Percentiles rank a stretch among this genome's conserved stretches.
Evolutionary conservation across 192 early-diverging fungal genomes (phyloP).

Genomic region (Coemansia sp.): DNA sequence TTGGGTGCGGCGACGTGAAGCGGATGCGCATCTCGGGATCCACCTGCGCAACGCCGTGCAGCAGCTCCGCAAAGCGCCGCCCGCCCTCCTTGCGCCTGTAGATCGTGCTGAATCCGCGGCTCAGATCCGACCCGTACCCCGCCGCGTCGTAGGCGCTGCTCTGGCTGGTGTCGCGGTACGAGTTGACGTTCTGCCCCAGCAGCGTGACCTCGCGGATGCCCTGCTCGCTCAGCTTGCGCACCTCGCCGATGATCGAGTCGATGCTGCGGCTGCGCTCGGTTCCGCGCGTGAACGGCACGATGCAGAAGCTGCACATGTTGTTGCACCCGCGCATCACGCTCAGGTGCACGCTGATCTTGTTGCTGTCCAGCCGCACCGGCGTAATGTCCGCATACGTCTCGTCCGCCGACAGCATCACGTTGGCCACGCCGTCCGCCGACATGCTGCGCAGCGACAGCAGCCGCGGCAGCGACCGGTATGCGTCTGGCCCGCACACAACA

Average conservation of each 20-base stretch:
- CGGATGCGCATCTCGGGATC: constrained; percentile 77
- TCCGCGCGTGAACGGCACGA: constrained; percentile 76
- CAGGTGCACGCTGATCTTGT: constrained; percentile 68
- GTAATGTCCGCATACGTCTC: constrained; percentile 80
- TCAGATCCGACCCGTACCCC: constrained; percentile 51
- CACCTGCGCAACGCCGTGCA: constrained; percentile 65
- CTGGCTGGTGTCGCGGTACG: constrained; percentile 68
- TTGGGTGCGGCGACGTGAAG: constrained; percentile 79
- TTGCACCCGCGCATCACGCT: constrained; percentile 81
- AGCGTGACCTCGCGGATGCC: constrained; percentile 68
- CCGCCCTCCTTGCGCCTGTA: constrained; percentile 76
- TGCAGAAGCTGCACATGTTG: constrained; percentile 81
- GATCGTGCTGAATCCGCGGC: constrained; percentile 72
- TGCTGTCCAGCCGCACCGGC: constrained; percentile 64
- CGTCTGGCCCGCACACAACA: constrained; percentile 77
- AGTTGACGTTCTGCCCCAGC: constrained; percentile 82
- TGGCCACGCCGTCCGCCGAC: constrained; percentile 69
- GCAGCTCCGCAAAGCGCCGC: constrained; percentile 69
- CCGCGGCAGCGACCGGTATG: constrained; percentile 72
- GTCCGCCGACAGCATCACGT: constrained; percentile 78
- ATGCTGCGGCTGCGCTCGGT: constrained; percentile 72
- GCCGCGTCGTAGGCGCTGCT: constrained; percentile 52
- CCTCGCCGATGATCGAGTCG: constrained; percentile 68
- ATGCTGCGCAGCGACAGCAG: constrained; percentile 65
- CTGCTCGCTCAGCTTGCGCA: constrained; percentile 61